Evolutionary conservation across 2,329 filamentous ascomycete species (phyloP), one percentile per base, ranked within the genome.

Genomic region (Sphaerostilbella broomeana): DNA sequence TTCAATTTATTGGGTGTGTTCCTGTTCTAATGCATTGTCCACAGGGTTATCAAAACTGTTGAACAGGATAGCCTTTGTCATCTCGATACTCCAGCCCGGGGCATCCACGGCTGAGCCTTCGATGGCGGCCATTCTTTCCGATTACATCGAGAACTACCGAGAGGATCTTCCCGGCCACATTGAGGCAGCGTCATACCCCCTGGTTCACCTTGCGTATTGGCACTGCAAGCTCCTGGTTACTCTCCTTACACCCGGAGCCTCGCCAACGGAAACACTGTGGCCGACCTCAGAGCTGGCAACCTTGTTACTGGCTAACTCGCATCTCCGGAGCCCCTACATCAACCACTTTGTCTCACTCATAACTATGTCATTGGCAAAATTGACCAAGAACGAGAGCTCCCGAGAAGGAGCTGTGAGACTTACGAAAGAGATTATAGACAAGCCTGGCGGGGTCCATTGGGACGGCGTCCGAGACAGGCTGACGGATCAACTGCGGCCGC

Each of bases 141-240:
- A 64, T 43, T 64, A 64, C 32, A 55, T 64, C 29, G 81, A 86
- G 51, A 69, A 79, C 42, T 83, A 81, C 56, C 72, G 78, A 6
- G 77, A 83, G 56, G 70, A 76, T 38, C 67, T 86, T 2, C 78
- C 81, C 4, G 61, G 67, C 10, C 68, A 70, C 29, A 63, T 80
- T 18, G 75, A 75, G 16, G 69, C 70, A 4, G 54, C 61, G 0
- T 61, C 65, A 3, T 66, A 72, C 34, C 75, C 75, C 4, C 55
- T 81, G 21, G 67, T 86, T 2, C 76, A 83, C 49, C 67, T 86
- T 17, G 74, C 74, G 13, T 86, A 84, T 59, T 84, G 82, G 74
- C 80, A 86, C 56, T 71, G 76, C 48, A 76, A 79, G 45, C 67
- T 86, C 7, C 65, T 86, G 13, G 69, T 77, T 8, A 76, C 79